Percentiles rank a stretch among this genome's conserved stretches.
Conservation (phyloP, 192 early-diverging fungal species). For the Cetraspora pellucida region DNA sequence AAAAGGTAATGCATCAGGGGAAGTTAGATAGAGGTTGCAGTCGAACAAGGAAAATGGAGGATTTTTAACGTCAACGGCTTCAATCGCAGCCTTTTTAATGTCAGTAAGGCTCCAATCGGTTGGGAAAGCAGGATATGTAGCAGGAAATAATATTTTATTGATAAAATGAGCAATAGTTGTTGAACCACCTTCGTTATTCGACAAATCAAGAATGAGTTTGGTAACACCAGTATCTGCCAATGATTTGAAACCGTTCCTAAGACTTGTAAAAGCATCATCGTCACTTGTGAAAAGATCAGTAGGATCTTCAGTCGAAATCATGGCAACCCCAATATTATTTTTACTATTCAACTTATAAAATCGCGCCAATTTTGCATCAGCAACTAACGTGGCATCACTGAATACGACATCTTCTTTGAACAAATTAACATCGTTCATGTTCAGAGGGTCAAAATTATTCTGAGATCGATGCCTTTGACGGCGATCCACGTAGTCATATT, state of each 20-base stretch:
- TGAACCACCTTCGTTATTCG: conserved; percentile 47
- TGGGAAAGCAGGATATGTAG: conserved; percentile 38
- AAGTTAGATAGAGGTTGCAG: conserved; percentile 19
- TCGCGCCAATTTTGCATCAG: background rate
- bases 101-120: conserved; percentile 34
- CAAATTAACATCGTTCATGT: background rate
- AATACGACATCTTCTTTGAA: background rate
- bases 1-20: conserved; percentile 10
- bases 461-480: background rate
- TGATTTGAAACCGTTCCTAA: conserved; percentile 37
- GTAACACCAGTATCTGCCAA: conserved; percentile 33
- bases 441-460: conserved; percentile 21
- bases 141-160: conserved; percentile 43
- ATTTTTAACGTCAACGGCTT: conserved; percentile 21
- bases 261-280: background rate
- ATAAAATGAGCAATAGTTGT: conserved; percentile 43
- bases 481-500: too few species aligned
- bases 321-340: conserved; percentile 40
- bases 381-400: background rate
- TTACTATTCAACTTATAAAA: background rate
- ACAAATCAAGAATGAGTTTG: conserved; percentile 45
- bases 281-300: conserved; percentile 33
- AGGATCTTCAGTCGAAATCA: conserved; percentile 40
- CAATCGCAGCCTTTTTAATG: conserved; percentile 35
- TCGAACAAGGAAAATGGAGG: conserved; percentile 34